These are phyloP conservation scores for Dothistroma septosporum DNA, from an alignment of 2,329 filamentous ascomycete species.

Conservation along the genomic window DNA sequence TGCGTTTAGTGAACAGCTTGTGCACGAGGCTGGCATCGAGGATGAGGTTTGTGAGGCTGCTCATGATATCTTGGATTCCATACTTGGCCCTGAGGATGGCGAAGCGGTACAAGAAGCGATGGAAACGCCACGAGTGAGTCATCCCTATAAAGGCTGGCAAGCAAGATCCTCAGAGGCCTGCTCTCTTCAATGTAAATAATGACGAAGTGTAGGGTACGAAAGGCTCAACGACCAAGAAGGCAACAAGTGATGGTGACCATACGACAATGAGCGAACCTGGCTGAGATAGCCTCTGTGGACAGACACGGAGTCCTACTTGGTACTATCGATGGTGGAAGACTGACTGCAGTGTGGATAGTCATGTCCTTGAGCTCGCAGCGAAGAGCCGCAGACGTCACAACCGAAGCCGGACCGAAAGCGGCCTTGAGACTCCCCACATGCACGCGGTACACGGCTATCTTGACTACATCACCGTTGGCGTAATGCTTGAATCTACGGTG, in stretches of 20 bases:
- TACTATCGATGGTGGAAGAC: neutral
- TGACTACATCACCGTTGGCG: neutral
- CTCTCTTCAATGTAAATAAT: neutral
- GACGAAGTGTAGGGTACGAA: constrained; percentile 8
- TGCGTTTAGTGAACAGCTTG: constrained; percentile 76
- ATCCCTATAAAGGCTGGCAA: neutral
- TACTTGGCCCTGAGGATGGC: constrained; percentile 74
- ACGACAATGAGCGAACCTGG: constrained; percentile 23
- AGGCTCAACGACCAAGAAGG: constrained; percentile 15
- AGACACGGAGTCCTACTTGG: neutral
- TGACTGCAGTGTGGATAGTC: neutral
- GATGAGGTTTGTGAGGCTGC: constrained; percentile 76
- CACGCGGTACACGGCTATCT: constrained; percentile 2
- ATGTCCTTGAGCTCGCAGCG: neutral
- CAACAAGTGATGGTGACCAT: constrained; percentile 10
- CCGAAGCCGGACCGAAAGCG: constrained; percentile 10
- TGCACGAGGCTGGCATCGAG: constrained; percentile 72
- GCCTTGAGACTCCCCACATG: constrained; percentile 5
- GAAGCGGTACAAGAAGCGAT: constrained; percentile 54
- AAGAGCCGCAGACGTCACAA: constrained; percentile 8
- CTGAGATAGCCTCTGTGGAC: constrained; percentile 1
- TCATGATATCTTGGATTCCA: constrained; percentile 73
- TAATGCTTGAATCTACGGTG: neutral
- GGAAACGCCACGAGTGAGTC: constrained; percentile 31
- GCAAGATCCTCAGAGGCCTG: no score